These are phyloP conservation scores for Termitomyces sp. DNA, from an alignment of 1,284 basidiomycete species.

Conservation along the genomic window DNA sequence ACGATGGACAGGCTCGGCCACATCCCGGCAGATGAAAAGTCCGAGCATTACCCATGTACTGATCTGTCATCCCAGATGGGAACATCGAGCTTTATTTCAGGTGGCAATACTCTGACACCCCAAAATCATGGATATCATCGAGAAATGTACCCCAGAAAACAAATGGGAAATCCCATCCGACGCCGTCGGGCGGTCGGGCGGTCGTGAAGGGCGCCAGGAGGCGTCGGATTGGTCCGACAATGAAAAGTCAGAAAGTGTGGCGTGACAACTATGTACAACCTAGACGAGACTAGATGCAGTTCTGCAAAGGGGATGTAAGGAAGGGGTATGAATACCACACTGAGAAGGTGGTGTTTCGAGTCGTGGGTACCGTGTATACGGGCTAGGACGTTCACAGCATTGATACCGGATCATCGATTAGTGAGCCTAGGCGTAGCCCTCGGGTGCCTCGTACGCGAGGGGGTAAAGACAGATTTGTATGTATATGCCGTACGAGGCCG, in stretches of 20 bases:
- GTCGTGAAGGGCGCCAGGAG: not conserved
- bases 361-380: no score
- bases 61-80: no score
- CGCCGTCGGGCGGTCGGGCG: not conserved
- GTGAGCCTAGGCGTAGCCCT: no score
- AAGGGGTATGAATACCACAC: not conserved
- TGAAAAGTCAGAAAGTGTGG: not conserved
- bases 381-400: not conserved
- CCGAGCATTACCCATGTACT: not conserved
- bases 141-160: no score
- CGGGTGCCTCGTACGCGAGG: no score
- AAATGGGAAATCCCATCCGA: not conserved
- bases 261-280: not conserved
- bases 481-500: not conserved
- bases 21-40: not conserved
- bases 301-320: not conserved
- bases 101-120: no score
- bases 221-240: not conserved
- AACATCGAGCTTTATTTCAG: no score
- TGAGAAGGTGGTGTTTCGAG: slow-evolving; percentile 1
- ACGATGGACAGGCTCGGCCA: not conserved
- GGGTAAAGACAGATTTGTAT: no score
- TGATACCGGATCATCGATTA: not conserved
- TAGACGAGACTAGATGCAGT: not conserved
- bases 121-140: no score